These are phyloP conservation scores for Aspergillus aculeatinus DNA, from an alignment of 2,329 filamentous ascomycete genomes.

Conservation along the genomic window DNA sequence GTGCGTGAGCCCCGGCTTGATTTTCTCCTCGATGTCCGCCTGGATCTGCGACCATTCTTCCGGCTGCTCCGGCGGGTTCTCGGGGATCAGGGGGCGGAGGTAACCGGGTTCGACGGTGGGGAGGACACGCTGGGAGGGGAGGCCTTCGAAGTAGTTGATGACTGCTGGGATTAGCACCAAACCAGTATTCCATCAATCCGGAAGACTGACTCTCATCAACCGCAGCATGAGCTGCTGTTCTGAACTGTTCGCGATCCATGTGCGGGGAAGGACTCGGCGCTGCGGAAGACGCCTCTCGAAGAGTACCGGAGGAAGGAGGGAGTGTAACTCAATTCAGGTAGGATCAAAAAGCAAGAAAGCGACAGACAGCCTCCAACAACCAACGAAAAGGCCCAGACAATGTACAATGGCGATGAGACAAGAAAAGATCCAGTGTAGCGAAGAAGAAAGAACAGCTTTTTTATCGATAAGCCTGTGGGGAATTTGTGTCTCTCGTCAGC, in stretches of 20 bases:
- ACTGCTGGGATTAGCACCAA: constrained; percentile 53
- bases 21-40: constrained; percentile 77
- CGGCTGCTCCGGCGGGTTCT: constrained; percentile 66
- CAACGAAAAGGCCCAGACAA: not conserved
- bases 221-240: constrained; percentile 70
- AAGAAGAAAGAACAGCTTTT: not conserved
- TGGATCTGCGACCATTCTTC: constrained; percentile 74
- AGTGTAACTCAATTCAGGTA: no score
- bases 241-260: constrained; percentile 77
- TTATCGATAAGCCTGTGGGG: not conserved
- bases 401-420: not conserved
- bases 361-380: not conserved
- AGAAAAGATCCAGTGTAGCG: not conserved
- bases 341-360: no score
- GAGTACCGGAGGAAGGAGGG: not conserved
- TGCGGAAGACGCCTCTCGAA: not conserved
- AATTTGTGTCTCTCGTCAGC: not conserved
- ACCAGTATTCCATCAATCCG: not conserved
- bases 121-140: constrained; percentile 69
- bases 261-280: not conserved
- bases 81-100: constrained; percentile 74
- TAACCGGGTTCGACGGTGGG: constrained; percentile 82
- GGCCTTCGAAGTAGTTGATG: constrained; percentile 76
- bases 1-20: constrained; percentile 89
- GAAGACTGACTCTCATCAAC: constrained; percentile 73